Evolutionary conservation across 345 rosid species (phyloP).

Genomic region (Viola odorata): DNA sequence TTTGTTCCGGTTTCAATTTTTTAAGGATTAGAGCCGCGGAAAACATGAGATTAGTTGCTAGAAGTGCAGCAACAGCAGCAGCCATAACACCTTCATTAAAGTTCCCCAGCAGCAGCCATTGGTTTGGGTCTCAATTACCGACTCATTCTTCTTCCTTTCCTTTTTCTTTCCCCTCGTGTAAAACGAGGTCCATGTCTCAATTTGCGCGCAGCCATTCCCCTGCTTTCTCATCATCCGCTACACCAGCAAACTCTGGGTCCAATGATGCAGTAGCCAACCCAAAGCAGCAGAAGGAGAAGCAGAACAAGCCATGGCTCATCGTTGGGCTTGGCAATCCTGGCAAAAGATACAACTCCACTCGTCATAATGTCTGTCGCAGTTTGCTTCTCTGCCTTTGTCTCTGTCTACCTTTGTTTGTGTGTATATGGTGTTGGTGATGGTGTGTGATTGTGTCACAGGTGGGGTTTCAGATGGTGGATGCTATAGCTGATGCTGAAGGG

Average conservation of each 20-base stretch:
- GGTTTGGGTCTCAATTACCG: background rate
- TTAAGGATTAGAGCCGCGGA: background rate
- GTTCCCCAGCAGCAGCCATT: background rate
- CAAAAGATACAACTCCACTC: conserved; percentile 61
- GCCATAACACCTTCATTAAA: background rate
- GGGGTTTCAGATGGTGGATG: conserved; percentile 86
- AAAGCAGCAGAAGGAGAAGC: conserved; percentile 21
- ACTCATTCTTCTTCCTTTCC: background rate
- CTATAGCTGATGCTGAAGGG: conserved; percentile 84
- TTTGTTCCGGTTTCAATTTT: too few relatives aligned
- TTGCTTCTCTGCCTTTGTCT: background rate
- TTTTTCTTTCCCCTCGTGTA: background rate
- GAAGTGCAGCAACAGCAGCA: background rate
- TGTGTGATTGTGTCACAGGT: conserved; percentile 34
- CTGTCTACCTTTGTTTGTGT: background rate
- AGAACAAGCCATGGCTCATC: conserved; percentile 57
- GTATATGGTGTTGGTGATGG: background rate
- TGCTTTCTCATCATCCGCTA: conserved; percentile 22
- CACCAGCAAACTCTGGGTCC: conserved; percentile 10
- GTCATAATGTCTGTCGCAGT: conserved; percentile 55
- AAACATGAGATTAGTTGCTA: background rate
- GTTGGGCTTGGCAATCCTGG: conserved; percentile 97
- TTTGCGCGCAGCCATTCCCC: conserved; percentile 15
- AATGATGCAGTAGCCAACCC: conserved; percentile 24
- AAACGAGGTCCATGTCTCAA: conserved; percentile 1